Percentiles rank a stretch among this genome's conserved stretches.
Evolutionary conservation across 1,284 basidiomycete species (phyloP).

Genomic region (Tylopilus orsonianus): DNA sequence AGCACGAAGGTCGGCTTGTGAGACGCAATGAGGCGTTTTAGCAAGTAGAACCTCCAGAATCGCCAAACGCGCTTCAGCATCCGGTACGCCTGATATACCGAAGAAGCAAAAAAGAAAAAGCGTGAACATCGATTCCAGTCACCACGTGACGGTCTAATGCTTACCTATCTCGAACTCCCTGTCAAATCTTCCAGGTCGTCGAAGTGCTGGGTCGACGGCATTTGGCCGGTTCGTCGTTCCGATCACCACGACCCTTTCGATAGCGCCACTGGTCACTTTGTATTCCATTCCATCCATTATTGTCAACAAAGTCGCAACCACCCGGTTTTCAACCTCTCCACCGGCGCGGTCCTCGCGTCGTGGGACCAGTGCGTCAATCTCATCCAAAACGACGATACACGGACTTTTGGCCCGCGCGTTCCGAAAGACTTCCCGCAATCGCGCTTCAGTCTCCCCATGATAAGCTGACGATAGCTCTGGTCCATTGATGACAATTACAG

Average conservation of each 20-base stretch:
- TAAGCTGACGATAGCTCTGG: constrained; percentile 94
- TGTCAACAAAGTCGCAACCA: constrained; percentile 94
- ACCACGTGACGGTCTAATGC: constrained; percentile 13
- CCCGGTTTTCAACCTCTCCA: constrained; percentile 93
- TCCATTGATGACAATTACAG: constrained; percentile 88
- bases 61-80: constrained; percentile 75
- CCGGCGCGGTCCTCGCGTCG: constrained; percentile 83
- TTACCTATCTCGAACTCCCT: constrained; percentile 95
- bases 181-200: constrained; percentile 94
- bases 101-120: constrained; percentile 4
- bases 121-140: background rate
- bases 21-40: constrained; percentile 78
- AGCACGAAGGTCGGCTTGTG: constrained; percentile 56
- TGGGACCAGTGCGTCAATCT: constrained; percentile 95
- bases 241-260: constrained; percentile 83
- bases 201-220: constrained; percentile 93
- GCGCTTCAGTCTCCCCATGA: constrained; percentile 95
- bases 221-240: constrained; percentile 98
- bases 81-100: constrained; percentile 73
- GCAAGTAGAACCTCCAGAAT: constrained; percentile 84
- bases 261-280: constrained; percentile 41
- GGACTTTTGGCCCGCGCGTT: constrained; percentile 82
- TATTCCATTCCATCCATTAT: constrained; percentile 92
- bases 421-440: constrained; percentile 85
- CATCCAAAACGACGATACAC: constrained; percentile 93